Conservation (phyloP, 345 rosid genomes). For the Salix suchowensis region DNA sequence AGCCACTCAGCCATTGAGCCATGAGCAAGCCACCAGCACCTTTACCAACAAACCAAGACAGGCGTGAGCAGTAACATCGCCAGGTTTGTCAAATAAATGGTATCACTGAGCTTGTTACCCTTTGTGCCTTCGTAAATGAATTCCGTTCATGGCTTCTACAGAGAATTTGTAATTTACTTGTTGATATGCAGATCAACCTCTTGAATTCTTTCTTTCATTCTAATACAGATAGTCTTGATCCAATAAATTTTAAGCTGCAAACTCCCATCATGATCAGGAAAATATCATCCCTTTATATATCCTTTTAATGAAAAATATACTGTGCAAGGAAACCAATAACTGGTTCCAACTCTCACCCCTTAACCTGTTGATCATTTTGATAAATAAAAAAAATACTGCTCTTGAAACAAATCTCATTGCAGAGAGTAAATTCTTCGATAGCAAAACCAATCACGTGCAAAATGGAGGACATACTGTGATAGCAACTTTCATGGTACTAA, state of each 20-base stretch:
- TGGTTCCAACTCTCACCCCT: no score
- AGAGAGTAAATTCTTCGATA: no score
- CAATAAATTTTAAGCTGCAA: neutral
- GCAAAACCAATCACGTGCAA: no score
- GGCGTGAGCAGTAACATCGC: no score
- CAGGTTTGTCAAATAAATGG: no score
- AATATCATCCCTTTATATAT: no score
- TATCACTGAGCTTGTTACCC: neutral
- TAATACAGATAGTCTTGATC: neutral
- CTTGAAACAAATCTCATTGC: no score
- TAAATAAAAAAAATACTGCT: no score
- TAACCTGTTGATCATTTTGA: no score
- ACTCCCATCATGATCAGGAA: neutral
- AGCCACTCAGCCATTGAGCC: neutral
- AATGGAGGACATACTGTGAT: neutral
- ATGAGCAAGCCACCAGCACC: neutral
- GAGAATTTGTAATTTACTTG: neutral
- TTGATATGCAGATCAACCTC: neutral
- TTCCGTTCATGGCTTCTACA: neutral
- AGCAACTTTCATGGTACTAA: neutral
- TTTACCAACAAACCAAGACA: neutral
- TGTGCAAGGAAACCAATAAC: no score
- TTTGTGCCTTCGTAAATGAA: neutral
- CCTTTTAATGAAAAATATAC: neutral
- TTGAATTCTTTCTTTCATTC: neutral